phyloP scores from a whole-genome alignment of 495 filamentous ascomycete genomes.

The Aeminium ludgeri region DNA sequence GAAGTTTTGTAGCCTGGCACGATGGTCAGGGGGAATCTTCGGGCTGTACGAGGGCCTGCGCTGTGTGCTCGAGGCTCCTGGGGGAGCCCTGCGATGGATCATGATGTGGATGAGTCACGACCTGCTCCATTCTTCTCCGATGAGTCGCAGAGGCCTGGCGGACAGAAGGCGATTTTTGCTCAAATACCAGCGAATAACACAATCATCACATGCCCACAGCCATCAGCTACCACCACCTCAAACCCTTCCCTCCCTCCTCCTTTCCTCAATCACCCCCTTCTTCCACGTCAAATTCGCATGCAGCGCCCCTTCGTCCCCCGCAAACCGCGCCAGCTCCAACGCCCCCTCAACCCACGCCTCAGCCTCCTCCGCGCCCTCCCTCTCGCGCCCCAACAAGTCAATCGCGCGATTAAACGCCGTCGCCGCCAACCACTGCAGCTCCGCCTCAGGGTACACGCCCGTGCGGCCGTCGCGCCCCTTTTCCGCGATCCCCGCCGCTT shows the following conservation, averaged over 20 bases:
- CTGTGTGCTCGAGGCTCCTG: too few species aligned
- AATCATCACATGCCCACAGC: too few species aligned
- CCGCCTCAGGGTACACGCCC: slow-evolving; percentile 44
- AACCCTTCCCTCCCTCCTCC: slow-evolving; percentile 4
- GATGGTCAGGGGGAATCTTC: too few species aligned
- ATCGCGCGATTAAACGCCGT: slow-evolving; percentile 61
- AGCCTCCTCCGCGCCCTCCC: slow-evolving; percentile 32
- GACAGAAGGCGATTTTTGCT: too few species aligned
- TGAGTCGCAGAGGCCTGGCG: too few species aligned
- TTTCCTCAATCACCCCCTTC: background rate
- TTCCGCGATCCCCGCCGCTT: slow-evolving; percentile 22
- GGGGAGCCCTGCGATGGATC: too few species aligned
- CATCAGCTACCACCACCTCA: too few species aligned
- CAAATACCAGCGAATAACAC: too few species aligned
- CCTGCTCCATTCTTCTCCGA: too few species aligned
- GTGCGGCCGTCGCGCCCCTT: slow-evolving; percentile 1
- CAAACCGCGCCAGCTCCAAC: slow-evolving; percentile 13
- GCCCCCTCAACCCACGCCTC: slow-evolving; percentile 10
- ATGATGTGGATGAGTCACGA: too few species aligned
- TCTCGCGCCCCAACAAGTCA: slow-evolving; percentile 54
- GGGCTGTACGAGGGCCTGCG: too few species aligned
- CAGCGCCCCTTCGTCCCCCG: slow-evolving; percentile 9
- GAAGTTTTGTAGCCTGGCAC: too few species aligned
- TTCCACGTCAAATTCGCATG: slow-evolving; percentile 9
- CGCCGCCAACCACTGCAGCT: slow-evolving; percentile 63